Percentiles rank a stretch among this genome's conserved stretches.
phyloP scores from a whole-genome alignment of 495 filamentous ascomycete species.

The Lichenothelia convexa region DNA sequence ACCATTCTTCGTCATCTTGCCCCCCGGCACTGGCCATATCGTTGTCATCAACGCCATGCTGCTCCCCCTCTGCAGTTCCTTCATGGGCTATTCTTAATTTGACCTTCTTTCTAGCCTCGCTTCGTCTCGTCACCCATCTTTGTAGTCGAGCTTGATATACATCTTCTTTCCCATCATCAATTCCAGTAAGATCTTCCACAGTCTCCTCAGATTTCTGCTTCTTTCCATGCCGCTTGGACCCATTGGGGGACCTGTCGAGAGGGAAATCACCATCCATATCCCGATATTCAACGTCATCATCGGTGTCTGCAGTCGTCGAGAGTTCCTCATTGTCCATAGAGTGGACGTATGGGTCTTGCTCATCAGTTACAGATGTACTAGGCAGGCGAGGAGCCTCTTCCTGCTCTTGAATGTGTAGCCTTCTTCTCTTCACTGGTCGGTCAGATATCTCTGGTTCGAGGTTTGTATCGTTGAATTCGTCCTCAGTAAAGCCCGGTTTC shows the following conservation, averaged over 20 bases:
- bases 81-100: conserved; percentile 4
- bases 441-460: conserved; percentile 10
- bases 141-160: conserved; percentile 61
- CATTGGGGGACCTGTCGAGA: conserved; percentile 18
- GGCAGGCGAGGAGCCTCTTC: neutral
- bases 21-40: conserved; percentile 14
- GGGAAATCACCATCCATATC: conserved; percentile 28
- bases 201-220: conserved; percentile 4
- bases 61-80: conserved; percentile 5
- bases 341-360: conserved; percentile 16
- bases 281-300: conserved; percentile 23
- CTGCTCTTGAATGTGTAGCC: conserved; percentile 7
- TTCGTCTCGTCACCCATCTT: conserved; percentile 54
- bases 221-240: conserved; percentile 18
- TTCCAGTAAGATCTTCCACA: conserved; percentile 47
- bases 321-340: conserved; percentile 11
- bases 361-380: conserved; percentile 5
- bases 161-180: conserved; percentile 84
- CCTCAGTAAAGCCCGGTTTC: conserved; percentile 56
- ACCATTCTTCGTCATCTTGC: conserved; percentile 55
- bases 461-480: conserved; percentile 20
- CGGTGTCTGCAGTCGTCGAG: conserved; percentile 12
- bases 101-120: conserved; percentile 40
- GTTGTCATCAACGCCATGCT: conserved; percentile 6
- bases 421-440: conserved; percentile 11